Conservation (phyloP, 768 basidiomycete genomes). For the Suillus plorans region DNA sequence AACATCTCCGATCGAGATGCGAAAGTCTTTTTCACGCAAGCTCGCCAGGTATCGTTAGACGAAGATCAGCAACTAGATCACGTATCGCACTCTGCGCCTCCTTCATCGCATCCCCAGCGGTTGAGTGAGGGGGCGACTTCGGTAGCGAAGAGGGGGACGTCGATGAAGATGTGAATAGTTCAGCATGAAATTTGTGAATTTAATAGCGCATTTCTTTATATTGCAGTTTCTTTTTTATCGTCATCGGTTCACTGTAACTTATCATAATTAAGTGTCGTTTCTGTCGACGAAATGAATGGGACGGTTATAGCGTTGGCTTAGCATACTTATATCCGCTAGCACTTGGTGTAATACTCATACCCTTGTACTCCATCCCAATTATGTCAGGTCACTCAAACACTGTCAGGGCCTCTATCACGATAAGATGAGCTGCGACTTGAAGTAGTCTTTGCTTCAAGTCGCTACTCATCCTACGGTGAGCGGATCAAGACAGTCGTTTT, state of each 20-base stretch:
- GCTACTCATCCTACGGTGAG: neutral
- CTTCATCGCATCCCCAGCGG: constrained; percentile 26
- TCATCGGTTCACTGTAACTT: neutral
- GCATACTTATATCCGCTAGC: neutral
- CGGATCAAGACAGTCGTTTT: neutral
- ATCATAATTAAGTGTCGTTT: neutral
- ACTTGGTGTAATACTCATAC: neutral
- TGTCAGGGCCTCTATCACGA: neutral
- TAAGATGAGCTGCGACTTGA: neutral
- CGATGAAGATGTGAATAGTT: constrained; percentile 4
- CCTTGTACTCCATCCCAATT: neutral
- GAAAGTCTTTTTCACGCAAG: constrained; percentile 90
- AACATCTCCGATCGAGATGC: constrained; percentile 83
- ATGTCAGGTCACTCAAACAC: neutral
- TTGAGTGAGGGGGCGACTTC: constrained; percentile 21
- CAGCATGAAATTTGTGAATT: neutral
- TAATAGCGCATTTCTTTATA: neutral
- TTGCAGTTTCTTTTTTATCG: neutral
- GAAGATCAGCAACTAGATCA: constrained; percentile 24
- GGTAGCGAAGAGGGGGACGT: constrained; percentile 12
- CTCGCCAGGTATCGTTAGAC: constrained; percentile 48
- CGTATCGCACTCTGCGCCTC: constrained; percentile 29
- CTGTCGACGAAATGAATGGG: neutral
- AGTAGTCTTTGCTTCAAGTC: neutral
- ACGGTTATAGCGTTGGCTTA: neutral